These are phyloP conservation scores for Coccomyxa subellipsoidea DNA, from an alignment of 163 green algal genomes.

Conservation along the genomic window DNA sequence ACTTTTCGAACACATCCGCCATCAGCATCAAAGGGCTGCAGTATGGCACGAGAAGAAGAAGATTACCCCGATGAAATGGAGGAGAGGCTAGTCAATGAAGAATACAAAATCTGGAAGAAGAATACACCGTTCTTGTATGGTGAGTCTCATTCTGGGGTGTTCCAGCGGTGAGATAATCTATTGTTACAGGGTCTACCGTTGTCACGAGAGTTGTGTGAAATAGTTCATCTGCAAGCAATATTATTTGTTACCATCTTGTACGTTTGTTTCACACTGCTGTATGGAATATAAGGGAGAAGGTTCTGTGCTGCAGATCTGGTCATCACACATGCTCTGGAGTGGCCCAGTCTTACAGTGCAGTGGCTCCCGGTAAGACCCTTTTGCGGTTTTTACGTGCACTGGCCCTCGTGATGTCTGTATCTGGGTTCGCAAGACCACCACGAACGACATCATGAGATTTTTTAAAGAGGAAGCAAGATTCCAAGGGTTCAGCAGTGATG, in stretches of 20 bases:
- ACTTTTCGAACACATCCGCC: too few relatives aligned
- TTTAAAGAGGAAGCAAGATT: too few relatives aligned
- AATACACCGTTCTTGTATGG: slow-evolving; percentile 99
- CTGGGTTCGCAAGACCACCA: too few relatives aligned
- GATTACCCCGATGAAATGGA: slow-evolving; percentile 76
- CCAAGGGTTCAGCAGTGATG: too few relatives aligned
- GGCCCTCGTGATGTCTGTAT: too few relatives aligned
- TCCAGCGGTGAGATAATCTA: too few relatives aligned
- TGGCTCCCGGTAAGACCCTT: slow-evolving; percentile 87
- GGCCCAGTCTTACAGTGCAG: slow-evolving; percentile 96
- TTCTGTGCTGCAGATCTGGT: slow-evolving; percentile 84
- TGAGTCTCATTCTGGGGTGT: slow-evolving; percentile 33
- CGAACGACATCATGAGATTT: too few relatives aligned
- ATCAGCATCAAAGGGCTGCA: background rate
- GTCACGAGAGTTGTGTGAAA: background rate
- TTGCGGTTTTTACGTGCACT: too few relatives aligned
- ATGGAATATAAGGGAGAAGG: background rate
- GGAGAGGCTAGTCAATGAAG: slow-evolving; percentile 95
- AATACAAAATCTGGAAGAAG: slow-evolving; percentile 99
- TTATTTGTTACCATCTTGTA: background rate
- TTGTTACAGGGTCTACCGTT: too few relatives aligned
- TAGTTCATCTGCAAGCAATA: background rate
- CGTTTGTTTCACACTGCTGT: background rate
- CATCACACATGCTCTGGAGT: slow-evolving; percentile 98
- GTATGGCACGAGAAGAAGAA: slow-evolving; percentile 29